Percentiles rank a stretch among this genome's conserved stretches.
Evolutionary conservation across 2,329 filamentous ascomycete genomes (phyloP).

Genomic region (Alternaria brassicicola): DNA sequence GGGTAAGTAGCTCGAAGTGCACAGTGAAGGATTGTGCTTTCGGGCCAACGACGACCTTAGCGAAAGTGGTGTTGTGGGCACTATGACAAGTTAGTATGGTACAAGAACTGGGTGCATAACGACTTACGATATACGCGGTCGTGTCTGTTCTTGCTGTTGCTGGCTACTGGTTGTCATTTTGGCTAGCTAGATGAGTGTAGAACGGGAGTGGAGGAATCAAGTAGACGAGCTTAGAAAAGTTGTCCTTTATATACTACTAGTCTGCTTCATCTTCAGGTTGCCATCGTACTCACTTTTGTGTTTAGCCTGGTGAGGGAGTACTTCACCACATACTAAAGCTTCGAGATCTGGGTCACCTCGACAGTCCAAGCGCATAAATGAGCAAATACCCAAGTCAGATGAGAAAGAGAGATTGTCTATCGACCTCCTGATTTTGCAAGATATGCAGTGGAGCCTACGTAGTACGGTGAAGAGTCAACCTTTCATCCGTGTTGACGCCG

Average conservation of each 20-base stretch:
- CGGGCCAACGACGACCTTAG: not conserved
- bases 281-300: not conserved
- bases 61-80: not conserved
- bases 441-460: not conserved
- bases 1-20: not conserved
- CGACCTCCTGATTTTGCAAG: not conserved
- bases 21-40: not conserved
- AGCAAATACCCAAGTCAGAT: not conserved
- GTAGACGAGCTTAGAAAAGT: not conserved
- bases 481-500: not conserved
- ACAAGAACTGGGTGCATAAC: not conserved
- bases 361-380: not conserved
- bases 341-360: not conserved
- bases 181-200: not conserved
- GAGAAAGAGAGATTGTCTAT: not conserved
- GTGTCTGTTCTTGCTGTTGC: not conserved
- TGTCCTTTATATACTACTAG: not conserved
- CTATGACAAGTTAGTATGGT: not conserved
- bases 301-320: not conserved
- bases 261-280: not conserved
- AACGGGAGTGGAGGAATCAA: not conserved
- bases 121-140: not conserved
- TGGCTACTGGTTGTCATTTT: not conserved
- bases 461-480: not conserved
- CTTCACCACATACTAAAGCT: not conserved